phyloP scores from a whole-genome alignment of 2,329 filamentous ascomycete species.

The Coniochaeta hoffmannii region DNA sequence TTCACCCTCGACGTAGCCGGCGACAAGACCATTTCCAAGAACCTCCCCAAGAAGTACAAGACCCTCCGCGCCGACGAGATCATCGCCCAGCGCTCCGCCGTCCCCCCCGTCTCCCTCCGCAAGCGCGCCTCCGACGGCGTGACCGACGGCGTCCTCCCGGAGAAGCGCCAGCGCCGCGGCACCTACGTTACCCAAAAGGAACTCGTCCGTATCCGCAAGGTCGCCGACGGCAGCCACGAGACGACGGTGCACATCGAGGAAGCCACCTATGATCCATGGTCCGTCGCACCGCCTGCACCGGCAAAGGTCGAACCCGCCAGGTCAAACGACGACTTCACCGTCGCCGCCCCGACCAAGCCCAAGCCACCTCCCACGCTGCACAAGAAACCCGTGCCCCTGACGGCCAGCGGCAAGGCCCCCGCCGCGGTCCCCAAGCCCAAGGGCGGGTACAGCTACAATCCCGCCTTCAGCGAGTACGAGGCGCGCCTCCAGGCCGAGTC shows the following conservation, averaged over 20 bases:
- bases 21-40: constrained; percentile 57
- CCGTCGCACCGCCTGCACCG: constrained; percentile 21
- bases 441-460: constrained; percentile 89
- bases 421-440: constrained; percentile 73
- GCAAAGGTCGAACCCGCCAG: constrained; percentile 14
- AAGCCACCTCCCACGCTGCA: constrained; percentile 70
- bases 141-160: constrained; percentile 63
- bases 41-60: constrained; percentile 48
- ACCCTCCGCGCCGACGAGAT: constrained; percentile 87
- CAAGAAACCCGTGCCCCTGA: constrained; percentile 70
- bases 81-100: constrained; percentile 71
- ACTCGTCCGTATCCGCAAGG: constrained; percentile 65
- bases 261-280: constrained; percentile 76
- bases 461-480: constrained; percentile 79
- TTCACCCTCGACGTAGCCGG: constrained; percentile 77
- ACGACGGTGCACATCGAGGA: constrained; percentile 47
- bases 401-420: constrained; percentile 72
- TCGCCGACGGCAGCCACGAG: constrained; percentile 68
- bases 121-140: constrained; percentile 69
- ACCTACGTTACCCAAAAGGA: constrained; percentile 83
- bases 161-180: constrained; percentile 61
- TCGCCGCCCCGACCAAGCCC: constrained; percentile 61
- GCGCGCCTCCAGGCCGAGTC: constrained; percentile 67
- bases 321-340: constrained; percentile 30
- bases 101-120: constrained; percentile 69